Base-by-base conservation (phyloP, 352 stramenopile species). In the Globisporangium ultimum region DNA sequence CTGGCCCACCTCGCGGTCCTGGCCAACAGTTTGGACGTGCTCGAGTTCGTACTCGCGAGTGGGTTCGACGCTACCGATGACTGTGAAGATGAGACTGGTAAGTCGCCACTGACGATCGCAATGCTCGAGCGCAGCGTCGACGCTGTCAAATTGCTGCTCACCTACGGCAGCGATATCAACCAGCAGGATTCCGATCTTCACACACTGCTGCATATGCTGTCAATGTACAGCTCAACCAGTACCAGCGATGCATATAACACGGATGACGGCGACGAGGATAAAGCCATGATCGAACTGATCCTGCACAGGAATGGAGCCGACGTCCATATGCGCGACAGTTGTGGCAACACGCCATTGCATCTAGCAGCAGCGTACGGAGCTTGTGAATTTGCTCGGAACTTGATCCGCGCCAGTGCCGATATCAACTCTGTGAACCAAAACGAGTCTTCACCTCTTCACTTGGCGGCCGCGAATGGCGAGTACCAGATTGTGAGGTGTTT, bases 261-360 rank as follows among this genome's bases (percentile, higher is more conserved):
- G n/a, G n/a, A 32, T 32, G 24, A 32, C 24, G 24, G 24, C 24
- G 24, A 18, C n/a, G 24, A 20, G 7, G 40, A 20, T 18, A 20
- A 17, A 13, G 48, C 22, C 12, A 21, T 17, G 24, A 53, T 58
- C 36, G 21, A 58, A 22, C 21, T 38, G 38, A 12, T 58, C 53
- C 14, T 58, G 21, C 53, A 21, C 15, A 49, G 53, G 14, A 42
- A 24, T 17, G 41, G 50, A 9, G 17, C 50, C 21, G 43, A 73
- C 22, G 42, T 83, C 14, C 60, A 76, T 18, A 47, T 56, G 1
- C 48, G 63, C 7, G 68, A 83, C 40, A 36, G 43, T n/a, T 63
- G 58, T 20, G 64, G 63, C 17, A 80, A 83, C 48, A 74, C 68
- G 5, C 64, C 70, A 34, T 52, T 83, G 8, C 73, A 80, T 42